These are phyloP conservation scores for Cercospora beticola DNA, from an alignment of 2,329 filamentous ascomycete species.

Conservation along the genomic window DNA sequence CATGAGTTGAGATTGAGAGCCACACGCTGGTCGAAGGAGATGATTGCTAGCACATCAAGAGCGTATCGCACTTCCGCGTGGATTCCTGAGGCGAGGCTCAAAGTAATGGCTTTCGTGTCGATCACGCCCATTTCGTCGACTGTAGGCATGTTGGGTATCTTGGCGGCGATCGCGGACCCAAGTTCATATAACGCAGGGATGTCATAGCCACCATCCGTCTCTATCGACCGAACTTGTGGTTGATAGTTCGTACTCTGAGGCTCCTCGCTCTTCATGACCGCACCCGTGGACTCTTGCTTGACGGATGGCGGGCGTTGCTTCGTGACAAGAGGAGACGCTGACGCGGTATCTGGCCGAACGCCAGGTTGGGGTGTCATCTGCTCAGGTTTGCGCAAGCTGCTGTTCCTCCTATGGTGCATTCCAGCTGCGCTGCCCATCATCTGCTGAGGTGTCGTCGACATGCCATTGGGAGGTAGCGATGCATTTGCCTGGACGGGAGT, in stretches of 20 bases:
- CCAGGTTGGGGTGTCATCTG: slow-evolving; percentile 34
- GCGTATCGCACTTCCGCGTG: slow-evolving; percentile 86
- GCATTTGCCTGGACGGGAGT: slow-evolving; percentile 50
- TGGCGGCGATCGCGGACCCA: slow-evolving; percentile 64
- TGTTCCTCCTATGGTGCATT: slow-evolving; percentile 36
- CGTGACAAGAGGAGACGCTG: slow-evolving; percentile 32
- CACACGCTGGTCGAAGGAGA: slow-evolving; percentile 65
- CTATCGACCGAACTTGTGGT: slow-evolving; percentile 29
- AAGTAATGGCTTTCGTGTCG: slow-evolving; percentile 84
- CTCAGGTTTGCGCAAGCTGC: slow-evolving; percentile 33
- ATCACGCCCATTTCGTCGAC: slow-evolving; percentile 80
- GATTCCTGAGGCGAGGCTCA: slow-evolving; percentile 86
- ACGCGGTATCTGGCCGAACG: slow-evolving; percentile 21
- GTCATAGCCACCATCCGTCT: slow-evolving; percentile 66
- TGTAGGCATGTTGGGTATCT: slow-evolving; percentile 72
- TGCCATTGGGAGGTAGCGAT: slow-evolving; percentile 49
- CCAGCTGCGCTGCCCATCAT: slow-evolving; percentile 38
- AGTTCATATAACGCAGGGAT: slow-evolving; percentile 64
- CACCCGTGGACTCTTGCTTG: slow-evolving; percentile 31
- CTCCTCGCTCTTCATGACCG: slow-evolving; percentile 38
- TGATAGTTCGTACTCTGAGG: slow-evolving; percentile 36
- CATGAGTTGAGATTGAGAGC: slow-evolving; percentile 71
- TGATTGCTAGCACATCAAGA: slow-evolving; percentile 74
- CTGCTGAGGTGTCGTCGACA: slow-evolving; percentile 50
- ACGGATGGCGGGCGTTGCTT: slow-evolving; percentile 35